A percentile compares a stretch with the other conserved stretches of the same genome.
Conservation (phyloP, 2,329 filamentous ascomycete species). For the Cladosporium sp. region DNA sequence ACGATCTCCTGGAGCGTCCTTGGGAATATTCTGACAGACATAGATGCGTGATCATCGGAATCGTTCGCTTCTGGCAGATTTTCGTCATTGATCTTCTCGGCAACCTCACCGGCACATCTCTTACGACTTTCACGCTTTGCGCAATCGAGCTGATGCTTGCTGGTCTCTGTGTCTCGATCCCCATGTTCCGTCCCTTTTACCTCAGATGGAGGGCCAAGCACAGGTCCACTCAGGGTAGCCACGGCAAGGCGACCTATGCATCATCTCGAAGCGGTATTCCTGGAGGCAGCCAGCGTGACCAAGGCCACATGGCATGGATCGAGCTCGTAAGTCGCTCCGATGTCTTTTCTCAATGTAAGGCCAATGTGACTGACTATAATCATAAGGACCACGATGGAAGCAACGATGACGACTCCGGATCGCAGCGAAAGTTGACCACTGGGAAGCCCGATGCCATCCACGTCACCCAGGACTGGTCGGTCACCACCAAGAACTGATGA, state of each 20-base stretch:
- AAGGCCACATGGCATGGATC: constrained; percentile 6
- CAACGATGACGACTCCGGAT: constrained; percentile 2
- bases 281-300: not conserved
- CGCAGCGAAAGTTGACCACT: constrained; percentile 6
- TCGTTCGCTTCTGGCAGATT: constrained; percentile 11
- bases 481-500: not conserved
- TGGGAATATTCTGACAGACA: not conserved
- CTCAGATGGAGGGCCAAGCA: constrained; percentile 8
- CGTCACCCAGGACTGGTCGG: constrained; percentile 6
- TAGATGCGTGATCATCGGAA: constrained; percentile 9
- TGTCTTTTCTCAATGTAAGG: not conserved
- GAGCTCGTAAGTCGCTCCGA: constrained; percentile 5
- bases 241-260: not conserved
- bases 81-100: constrained; percentile 2
- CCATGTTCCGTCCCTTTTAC: constrained; percentile 10
- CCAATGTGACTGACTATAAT: not conserved
- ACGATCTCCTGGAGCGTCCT: not conserved
- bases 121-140: constrained; percentile 10
- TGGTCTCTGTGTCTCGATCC: constrained; percentile 5
- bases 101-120: constrained; percentile 7
- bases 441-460: constrained; percentile 2
- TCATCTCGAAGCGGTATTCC: not conserved
- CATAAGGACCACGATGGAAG: not conserved
- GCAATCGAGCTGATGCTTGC: constrained; percentile 9
- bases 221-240: not conserved